Evolutionary conservation across 1,139 yeast genomes (phyloP), one percentile per base, ranked within the genome.

Genomic region (Magnusiomyces paraingens): DNA sequence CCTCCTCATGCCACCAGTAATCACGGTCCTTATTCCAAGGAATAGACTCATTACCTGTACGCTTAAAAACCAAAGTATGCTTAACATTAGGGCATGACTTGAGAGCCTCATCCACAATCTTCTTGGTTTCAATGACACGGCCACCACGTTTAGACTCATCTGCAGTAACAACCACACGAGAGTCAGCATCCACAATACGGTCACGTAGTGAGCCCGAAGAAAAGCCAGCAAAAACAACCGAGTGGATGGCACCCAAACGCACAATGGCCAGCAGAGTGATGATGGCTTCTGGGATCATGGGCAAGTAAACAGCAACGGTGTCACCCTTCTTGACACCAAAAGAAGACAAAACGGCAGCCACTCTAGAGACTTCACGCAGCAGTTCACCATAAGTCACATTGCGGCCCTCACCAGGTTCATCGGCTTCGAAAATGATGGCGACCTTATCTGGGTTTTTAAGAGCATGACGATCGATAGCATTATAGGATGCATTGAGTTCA

Each of bases 141-240:
- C 97, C 96, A 70, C 98, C 99, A 76, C 98, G 88, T 70, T 84
- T 85, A 68, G 96, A 96, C 74, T 90, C 96, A 73, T 93, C 97
- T 70, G 95, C 85, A 61, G 98, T 93, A 73, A 93, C 87, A 62
- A 93, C 83, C 53, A 91, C 94, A 74, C 84, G 86, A 66, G 93
- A 87, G 60, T 80, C 77, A 51, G 98, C 97, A 71, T 93, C 96
- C 61, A 79, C 80, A 64, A 90, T 86, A 73, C 98, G 86, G 74
- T 93, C 98, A 66, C 80, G 81, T 67, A 93, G 82, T 39, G 97
- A 90, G 57, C 96, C 96, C 40, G 96, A 84, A 35, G 95, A 86
- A 76, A 93, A 93, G 45, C 99, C 99, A 55, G 98, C 98, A 72
- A 93, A 93, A 62, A 93, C 85, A 52, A 93, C 98, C 12, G 98